A percentile compares a stretch with the other conserved stretches of the same genome.
Conservation (phyloP, 805 yeast genomes). For the Barnettozyma botsteinii region DNA sequence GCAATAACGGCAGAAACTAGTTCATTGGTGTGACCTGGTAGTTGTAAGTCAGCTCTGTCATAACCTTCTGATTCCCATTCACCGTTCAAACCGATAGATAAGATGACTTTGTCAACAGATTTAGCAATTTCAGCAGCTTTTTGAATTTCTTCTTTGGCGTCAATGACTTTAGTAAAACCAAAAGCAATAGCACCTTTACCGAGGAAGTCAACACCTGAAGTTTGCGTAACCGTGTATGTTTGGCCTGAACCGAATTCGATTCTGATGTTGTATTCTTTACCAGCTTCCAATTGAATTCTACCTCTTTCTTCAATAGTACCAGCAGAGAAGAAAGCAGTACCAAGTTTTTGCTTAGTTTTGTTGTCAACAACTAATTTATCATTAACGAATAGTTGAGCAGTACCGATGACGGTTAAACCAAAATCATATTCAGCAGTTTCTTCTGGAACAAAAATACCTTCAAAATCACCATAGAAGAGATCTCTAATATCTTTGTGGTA, state of each 20-base stretch:
- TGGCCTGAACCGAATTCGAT: conserved; percentile 48
- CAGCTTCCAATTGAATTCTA: conserved; percentile 34
- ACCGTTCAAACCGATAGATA: conserved; percentile 44
- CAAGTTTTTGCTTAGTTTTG: conserved; percentile 44
- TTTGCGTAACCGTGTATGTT: conserved; percentile 27
- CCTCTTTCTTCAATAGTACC: conserved; percentile 50
- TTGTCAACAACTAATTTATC: conserved; percentile 51
- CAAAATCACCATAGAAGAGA: conserved; percentile 40
- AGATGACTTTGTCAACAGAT: conserved; percentile 45
- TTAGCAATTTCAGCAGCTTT: conserved; percentile 46
- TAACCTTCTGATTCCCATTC: conserved; percentile 60
- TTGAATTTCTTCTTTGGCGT: conserved; percentile 28
- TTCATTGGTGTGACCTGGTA: conserved; percentile 44
- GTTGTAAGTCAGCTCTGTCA: conserved; percentile 45
- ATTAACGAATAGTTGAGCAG: conserved; percentile 49
- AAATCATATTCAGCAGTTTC: conserved; percentile 43
- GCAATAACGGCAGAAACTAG: conserved; percentile 39
- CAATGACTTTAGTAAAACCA: conserved; percentile 29
- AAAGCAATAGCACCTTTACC: conserved; percentile 34
- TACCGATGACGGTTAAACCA: conserved; percentile 48
- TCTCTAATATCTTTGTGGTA: conserved; percentile 17
- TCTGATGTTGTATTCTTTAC: conserved; percentile 38
- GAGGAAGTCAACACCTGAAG: conserved; percentile 18
- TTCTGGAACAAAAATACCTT: conserved; percentile 42
- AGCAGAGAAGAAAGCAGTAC: conserved; percentile 45